Evolutionary conservation across 2,329 filamentous ascomycete genomes (phyloP), one percentile per base, ranked within the genome.

Genomic region (Botrytis paeoniae): DNA sequence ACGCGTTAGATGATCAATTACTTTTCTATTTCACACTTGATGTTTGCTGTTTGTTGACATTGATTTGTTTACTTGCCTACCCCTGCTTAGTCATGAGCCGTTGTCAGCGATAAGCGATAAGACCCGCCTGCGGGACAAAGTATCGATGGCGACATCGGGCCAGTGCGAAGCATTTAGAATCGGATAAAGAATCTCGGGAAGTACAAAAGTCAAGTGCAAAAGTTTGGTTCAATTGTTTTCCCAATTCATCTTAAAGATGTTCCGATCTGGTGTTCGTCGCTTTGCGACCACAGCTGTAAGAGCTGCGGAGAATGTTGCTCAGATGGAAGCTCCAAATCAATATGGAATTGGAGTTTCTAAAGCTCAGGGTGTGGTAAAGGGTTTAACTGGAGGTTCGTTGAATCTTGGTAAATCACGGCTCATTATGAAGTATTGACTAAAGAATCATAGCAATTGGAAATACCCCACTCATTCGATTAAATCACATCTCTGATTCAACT

Each of bases 391-490:
- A 84, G 91, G 91, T 92, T 86, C 75, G 79, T 64, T 35, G 61
- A 65, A 32, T 29, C 45, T 43, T 25, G 14, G n/a, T 69, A 70
- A 41, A 45, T 29, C 32, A 39, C n/a, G 63, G 65, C 65, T 37
- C 48, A 32, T 59, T 22, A 59, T 75, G 29, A 77, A 57, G n/a
- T 16, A 54, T 4, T 41, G n/a, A 32, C 71, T 77, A 73, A 78
- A 51, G 66, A 18, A 12, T 16, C 68, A 6, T 60, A 97, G 96
- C 96, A 72, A 98, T 99, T 84, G 96, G 96, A 76, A 98, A 98
- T 83, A 99, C 96, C 0, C 95, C 96, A 1, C 89, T 99, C 71
- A 97, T 99, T 82, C 91, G 93, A 66, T 87, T 99, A 69, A 95
- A 97, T 83, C 89, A 87, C 75, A 90, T 98, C 78, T 98, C 95